Evolutionary conservation across 345 rosid species (phyloP).

Genomic region (Salix udensis): DNA sequence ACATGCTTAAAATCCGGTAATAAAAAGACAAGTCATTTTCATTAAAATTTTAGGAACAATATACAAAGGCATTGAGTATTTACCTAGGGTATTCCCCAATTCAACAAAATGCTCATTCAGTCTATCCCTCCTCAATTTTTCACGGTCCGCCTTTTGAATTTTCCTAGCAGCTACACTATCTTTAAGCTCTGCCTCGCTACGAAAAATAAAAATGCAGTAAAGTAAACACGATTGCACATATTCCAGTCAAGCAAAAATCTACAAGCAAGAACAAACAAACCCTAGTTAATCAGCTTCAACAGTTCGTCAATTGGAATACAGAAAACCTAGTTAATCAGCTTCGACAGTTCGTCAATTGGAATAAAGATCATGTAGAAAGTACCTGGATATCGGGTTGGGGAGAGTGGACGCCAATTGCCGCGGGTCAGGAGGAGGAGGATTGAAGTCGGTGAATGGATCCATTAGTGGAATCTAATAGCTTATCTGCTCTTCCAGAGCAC

Average conservation of each 20-base stretch:
- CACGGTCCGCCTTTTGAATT: conserved; percentile 85
- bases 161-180: conserved; percentile 51
- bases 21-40: background rate
- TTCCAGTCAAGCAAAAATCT: background rate
- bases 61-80: background rate
- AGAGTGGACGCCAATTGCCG: conserved; percentile 13
- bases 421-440: conserved; percentile 20
- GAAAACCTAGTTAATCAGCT: background rate
- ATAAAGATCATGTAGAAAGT: background rate
- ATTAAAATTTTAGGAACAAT: background rate
- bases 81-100: conserved; percentile 77
- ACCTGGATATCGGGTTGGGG: conserved; percentile 28
- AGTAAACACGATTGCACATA: background rate
- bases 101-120: conserved; percentile 79
- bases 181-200: conserved; percentile 43
- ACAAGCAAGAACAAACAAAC: background rate
- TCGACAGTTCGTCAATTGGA: background rate
- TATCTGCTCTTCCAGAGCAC: background rate
- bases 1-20: background rate
- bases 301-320: background rate
- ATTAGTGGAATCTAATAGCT: background rate
- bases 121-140: conserved; percentile 85
- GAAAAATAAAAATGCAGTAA: background rate
- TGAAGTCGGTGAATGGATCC: conserved; percentile 25
- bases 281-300: background rate